Conservation (phyloP, 257 asterid genomes). For the Nyctanthes arbortristis region DNA sequence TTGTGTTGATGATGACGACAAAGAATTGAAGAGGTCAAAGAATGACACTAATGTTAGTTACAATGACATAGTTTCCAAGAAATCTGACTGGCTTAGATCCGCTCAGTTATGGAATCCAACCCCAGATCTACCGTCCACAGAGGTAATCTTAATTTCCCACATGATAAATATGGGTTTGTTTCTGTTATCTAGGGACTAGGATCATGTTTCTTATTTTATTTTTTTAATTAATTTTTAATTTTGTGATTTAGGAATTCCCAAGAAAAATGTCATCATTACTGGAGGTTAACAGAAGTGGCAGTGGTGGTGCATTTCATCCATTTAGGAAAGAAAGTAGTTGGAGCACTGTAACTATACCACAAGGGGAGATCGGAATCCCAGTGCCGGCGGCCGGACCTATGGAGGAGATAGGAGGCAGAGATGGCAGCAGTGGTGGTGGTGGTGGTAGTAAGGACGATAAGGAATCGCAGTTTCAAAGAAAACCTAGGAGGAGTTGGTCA, state of each 20-base stretch:
- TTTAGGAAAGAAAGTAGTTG: conserved; percentile 38
- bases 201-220: conserved; percentile 3
- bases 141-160: conserved; percentile 32
- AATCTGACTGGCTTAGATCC: conserved; percentile 84
- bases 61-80: conserved; percentile 31
- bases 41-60: not conserved
- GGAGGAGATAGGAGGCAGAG: conserved; percentile 35
- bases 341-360: not conserved
- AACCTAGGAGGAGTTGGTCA: conserved; percentile 68
- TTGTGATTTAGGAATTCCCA: conserved; percentile 34
- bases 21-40: conserved; percentile 6
- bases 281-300: conserved; percentile 43
- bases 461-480: conserved; percentile 45
- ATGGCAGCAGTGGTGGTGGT: conserved; percentile 17
- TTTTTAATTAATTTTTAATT: conserved; percentile 4
- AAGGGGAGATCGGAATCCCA: not conserved
- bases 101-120: conserved; percentile 76
- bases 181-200: not conserved
- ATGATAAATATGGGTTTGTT: not conserved
- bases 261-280: conserved; percentile 28
- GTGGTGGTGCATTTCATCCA: conserved; percentile 56
- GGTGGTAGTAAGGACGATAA: conserved; percentile 39
- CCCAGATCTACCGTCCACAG: conserved; percentile 58
- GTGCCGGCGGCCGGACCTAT: conserved; percentile 41
- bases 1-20: not conserved